phyloP scores from a whole-genome alignment of 1,284 basidiomycete genomes.

The Laetiporus sulphureus region DNA sequence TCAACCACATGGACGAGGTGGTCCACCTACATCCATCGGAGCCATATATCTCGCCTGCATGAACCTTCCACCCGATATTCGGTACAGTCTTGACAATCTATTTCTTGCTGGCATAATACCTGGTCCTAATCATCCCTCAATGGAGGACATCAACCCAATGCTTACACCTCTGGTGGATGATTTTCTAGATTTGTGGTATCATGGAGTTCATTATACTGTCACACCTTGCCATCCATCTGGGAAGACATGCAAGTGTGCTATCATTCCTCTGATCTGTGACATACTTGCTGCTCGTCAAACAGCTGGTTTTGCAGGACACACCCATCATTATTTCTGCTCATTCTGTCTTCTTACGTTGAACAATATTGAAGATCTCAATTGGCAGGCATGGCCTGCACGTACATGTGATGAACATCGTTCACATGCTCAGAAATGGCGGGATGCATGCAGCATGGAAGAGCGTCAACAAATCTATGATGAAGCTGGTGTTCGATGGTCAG shows the following conservation, averaged over 20 bases:
- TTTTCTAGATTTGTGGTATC: constrained; percentile 24
- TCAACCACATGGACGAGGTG: constrained; percentile 13
- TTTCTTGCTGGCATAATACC: constrained; percentile 28
- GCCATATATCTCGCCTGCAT: constrained; percentile 20
- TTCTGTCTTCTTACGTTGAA: constrained; percentile 21
- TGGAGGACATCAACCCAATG: constrained; percentile 28
- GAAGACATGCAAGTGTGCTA: constrained; percentile 16
- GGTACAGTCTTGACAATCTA: constrained; percentile 22
- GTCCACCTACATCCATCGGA: constrained; percentile 9
- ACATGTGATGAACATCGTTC: constrained; percentile 13
- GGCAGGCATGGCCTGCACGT: constrained; percentile 14
- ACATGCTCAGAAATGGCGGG: constrained; percentile 16
- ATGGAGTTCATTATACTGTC: constrained; percentile 23
- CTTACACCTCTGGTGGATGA: constrained; percentile 29
- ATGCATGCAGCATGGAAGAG: background rate
- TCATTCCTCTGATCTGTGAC: constrained; percentile 27
- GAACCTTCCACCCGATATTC: constrained; percentile 23
- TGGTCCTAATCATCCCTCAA: constrained; percentile 27
- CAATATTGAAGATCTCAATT: constrained; percentile 24
- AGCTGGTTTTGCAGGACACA: constrained; percentile 24
- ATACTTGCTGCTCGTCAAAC: constrained; percentile 29
- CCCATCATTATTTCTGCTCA: constrained; percentile 26
- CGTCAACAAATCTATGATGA: constrained; percentile 10
- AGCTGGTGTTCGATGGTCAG: constrained; percentile 21
- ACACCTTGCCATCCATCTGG: constrained; percentile 24